phyloP scores from a whole-genome alignment of 768 basidiomycete genomes.

The Nidularia pulvinata region DNA sequence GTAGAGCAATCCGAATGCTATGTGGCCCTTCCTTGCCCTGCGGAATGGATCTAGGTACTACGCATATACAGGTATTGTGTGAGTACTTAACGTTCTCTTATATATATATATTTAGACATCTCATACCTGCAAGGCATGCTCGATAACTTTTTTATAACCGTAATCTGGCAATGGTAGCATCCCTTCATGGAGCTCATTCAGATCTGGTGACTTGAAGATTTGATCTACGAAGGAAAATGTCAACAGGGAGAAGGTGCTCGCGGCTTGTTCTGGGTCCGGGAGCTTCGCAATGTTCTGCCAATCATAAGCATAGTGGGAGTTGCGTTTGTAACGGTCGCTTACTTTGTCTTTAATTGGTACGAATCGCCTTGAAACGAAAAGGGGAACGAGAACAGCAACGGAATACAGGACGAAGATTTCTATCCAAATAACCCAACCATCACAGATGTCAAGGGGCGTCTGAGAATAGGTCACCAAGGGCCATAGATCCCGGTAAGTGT shows the following conservation, averaged over 20 bases:
- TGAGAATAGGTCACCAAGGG: neutral
- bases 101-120: too few species aligned
- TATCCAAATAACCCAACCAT: neutral
- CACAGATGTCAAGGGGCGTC: neutral
- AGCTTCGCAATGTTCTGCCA: neutral
- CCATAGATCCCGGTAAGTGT: neutral
- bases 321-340: too few species aligned
- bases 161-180: too few species aligned
- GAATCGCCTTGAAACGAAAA: neutral
- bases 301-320: too few species aligned
- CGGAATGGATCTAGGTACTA: conserved; percentile 34
- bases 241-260: neutral
- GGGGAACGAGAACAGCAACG: neutral
- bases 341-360: neutral
- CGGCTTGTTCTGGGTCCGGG: neutral
- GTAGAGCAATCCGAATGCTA: too few species aligned
- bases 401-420: neutral
- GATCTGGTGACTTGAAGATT: too few species aligned
- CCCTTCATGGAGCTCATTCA: too few species aligned
- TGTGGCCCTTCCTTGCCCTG: conserved; percentile 32
- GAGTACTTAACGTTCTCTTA: too few species aligned
- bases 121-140: too few species aligned
- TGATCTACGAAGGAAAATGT: neutral
- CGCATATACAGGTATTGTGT: too few species aligned
- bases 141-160: too few species aligned